Evolutionary conservation across 768 basidiomycete genomes (phyloP).

Genomic region (Mycena galericulata): DNA sequence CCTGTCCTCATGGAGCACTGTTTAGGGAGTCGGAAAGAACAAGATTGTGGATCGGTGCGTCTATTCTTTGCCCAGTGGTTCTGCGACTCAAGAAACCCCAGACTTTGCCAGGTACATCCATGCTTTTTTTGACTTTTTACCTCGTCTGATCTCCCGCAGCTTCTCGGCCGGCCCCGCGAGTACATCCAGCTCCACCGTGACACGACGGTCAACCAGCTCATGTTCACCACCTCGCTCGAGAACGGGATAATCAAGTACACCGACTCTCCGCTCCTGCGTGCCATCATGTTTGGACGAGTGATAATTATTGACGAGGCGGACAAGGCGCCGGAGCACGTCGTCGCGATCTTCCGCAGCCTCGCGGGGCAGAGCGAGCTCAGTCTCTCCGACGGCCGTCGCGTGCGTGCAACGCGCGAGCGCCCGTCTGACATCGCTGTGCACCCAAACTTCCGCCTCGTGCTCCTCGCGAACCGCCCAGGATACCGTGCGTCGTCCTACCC

Average conservation of each 20-base stretch:
- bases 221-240: constrained; percentile 75
- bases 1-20: not conserved
- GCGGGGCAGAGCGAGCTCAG: constrained; percentile 75
- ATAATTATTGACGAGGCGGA: constrained; percentile 81
- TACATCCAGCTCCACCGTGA: constrained; percentile 80
- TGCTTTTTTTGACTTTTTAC: not conserved
- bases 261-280: constrained; percentile 75
- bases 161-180: constrained; percentile 71
- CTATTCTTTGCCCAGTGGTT: not conserved
- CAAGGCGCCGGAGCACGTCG: constrained; percentile 80
- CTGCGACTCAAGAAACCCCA: constrained; percentile 30
- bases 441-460: constrained; percentile 70
- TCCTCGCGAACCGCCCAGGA: constrained; percentile 76
- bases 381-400: constrained; percentile 71
- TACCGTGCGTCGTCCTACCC: constrained; percentile 62
- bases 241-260: constrained; percentile 68
- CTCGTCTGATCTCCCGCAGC: constrained; percentile 47
- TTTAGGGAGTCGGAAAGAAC: constrained; percentile 77
- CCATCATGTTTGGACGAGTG: constrained; percentile 69
- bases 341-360: constrained; percentile 77
- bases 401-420: constrained; percentile 58
- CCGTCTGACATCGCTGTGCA: constrained; percentile 71
- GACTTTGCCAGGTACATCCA: constrained; percentile 66
- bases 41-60: constrained; percentile 72
- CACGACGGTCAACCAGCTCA: constrained; percentile 77